Percentiles rank a stretch among this genome's conserved stretches.
Conservation (phyloP, 164 flowering plant genomes). For the Annona cherimola region DNA sequence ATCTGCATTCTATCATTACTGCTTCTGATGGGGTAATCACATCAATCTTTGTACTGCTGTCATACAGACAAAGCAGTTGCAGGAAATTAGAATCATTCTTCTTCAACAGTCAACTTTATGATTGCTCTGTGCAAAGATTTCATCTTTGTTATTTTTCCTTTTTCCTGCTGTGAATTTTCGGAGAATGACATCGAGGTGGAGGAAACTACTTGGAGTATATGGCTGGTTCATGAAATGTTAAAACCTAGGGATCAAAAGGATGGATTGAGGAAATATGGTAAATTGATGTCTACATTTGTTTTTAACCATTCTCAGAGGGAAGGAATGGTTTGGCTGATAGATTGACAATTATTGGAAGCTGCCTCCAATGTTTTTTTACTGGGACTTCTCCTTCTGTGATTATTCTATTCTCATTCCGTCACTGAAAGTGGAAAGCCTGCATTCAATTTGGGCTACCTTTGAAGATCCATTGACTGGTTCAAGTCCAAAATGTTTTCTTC, state of each 20-base stretch:
- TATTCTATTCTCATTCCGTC: background rate
- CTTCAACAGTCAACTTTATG: background rate
- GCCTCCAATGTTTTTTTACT: background rate
- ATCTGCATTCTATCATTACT: conserved; percentile 76
- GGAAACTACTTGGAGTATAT: background rate
- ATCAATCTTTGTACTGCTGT: conserved; percentile 8
- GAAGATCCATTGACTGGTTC: background rate
- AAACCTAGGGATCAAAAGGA: background rate
- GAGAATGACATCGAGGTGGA: no score
- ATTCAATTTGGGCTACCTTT: background rate
- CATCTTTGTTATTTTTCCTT: background rate
- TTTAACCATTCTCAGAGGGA: background rate
- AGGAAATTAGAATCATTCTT: background rate
- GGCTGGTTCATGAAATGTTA: background rate
- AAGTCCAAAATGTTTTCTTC: background rate
- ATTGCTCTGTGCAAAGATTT: background rate
- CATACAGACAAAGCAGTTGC: background rate
- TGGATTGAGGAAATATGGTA: background rate
- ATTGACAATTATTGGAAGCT: background rate
- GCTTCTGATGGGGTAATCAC: conserved; percentile 84
- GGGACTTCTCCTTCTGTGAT: background rate
- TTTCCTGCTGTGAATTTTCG: no score
- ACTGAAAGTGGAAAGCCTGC: background rate
- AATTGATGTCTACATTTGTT: background rate
- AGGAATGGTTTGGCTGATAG: background rate